Base-by-base conservation (phyloP, 768 basidiomycete genomes). In the Lactarius hengduanensis region DNA sequence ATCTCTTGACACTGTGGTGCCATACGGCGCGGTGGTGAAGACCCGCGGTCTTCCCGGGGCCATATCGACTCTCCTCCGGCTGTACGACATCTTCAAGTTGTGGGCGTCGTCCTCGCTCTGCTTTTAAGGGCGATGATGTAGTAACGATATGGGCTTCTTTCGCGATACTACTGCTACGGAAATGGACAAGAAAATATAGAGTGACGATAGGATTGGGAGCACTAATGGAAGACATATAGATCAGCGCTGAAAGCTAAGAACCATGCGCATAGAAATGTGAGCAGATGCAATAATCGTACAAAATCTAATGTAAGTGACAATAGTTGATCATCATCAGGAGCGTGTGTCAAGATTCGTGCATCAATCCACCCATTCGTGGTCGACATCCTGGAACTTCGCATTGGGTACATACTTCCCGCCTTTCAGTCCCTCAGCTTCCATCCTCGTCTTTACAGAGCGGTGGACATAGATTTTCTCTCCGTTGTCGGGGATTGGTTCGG, bases 351-450 rank as follows among this genome's bases (percentile, higher is more conserved):
- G 9, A 9, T 20, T 2, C 20, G 26, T 30, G 7, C 6, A 41
- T 73, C 69, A 72, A 50, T 74, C 74, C 15, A 72, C 71, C 72
- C 68, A 74, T 16, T 62, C 67, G n/a, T 55, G 66, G 3, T 72
- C 62, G 20, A 59, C n/a, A 15, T 64, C 50, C 1, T 55, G 32
- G 62, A 72, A 74, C 62, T 72, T 70, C 41, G 75, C 75, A 56
- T 67, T 73, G 20, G 77, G 78, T 9, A 30, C 66, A 66, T 79
- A 79, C 30, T 69, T 69, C 11, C 74, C 69, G 15, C 66, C 72
- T 47, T 74, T 61, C 66, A 78, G 60, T 9, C 59, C 66, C 34
- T 64, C 54, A 20, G 71, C 62, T 15, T 64, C 45, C 63, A 59
- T 61, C 28, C 61, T 63, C n/a, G 47, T 61, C 59, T 56, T 60